Conservation (phyloP, 805 yeast species). For the Pichia pseudocactophila region DNA sequence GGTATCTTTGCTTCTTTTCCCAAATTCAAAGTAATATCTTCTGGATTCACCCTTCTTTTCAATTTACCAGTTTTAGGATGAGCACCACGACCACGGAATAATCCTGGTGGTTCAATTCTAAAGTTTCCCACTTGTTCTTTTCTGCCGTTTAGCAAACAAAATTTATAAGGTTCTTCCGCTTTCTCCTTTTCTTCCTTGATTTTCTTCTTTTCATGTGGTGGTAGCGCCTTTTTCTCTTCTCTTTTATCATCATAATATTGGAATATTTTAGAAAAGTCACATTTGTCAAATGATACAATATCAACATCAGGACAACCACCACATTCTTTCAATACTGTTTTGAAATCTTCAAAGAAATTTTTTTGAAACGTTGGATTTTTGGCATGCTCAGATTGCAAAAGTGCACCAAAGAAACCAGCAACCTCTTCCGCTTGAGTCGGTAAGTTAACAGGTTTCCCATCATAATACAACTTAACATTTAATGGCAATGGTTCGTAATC, state of each 20-base stretch:
- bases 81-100: conserved; percentile 93
- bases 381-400: conserved; percentile 83
- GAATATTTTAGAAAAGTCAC: conserved; percentile 72
- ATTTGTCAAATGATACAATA: conserved; percentile 50
- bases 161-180: conserved; percentile 71
- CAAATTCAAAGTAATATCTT: conserved; percentile 78
- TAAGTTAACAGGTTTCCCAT: conserved; percentile 64
- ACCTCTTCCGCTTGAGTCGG: conserved; percentile 89
- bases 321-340: conserved; percentile 52
- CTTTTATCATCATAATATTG: conserved; percentile 60
- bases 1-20: conserved; percentile 70
- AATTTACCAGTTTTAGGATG: conserved; percentile 94
- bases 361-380: conserved; percentile 77
- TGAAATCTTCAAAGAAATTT: conserved; percentile 79
- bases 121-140: conserved; percentile 91
- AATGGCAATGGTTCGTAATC: conserved; percentile 79
- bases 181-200: conserved; percentile 65
- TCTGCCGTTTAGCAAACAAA: conserved; percentile 76
- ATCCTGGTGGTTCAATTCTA: conserved; percentile 91
- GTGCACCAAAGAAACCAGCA: conserved; percentile 89
- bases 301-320: conserved; percentile 52
- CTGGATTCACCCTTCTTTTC: conserved; percentile 81
- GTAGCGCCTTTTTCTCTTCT: conserved; percentile 60
- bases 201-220: conserved; percentile 67
- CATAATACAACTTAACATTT: conserved; percentile 65